Base-by-base conservation (phyloP, 2,329 filamentous ascomycete genomes). In the Cercospora sp. region DNA sequence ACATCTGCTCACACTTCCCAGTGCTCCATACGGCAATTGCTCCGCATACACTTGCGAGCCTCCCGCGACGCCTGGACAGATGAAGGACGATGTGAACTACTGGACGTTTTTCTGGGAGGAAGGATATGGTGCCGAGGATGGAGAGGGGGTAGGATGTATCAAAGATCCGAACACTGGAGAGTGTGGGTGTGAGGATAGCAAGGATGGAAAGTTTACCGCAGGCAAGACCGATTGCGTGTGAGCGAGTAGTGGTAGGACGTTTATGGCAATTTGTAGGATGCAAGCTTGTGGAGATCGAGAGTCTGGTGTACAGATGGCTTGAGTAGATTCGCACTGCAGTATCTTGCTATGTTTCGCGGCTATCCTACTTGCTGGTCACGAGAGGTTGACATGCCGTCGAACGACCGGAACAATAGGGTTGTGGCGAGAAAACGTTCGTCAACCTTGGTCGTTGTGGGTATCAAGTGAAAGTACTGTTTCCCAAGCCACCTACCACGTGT, bases 21-120 rank as follows among this genome's bases (percentile, higher is more conserved):
- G 62, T n/a, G 79, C 78, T 2, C 82, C 82, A 2, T 85, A 85
- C 72, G 83, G 83, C 1, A 84, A 81, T 4, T 85, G 81, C 74
- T 75, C 69, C 28, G 80, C 80, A 1, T 83, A 82, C 71, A 81
- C 79, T 1, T 82, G 80, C 72, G 70, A 75, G 8, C 70, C 77
- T 5, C 79, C 81, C 0, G 76, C 75, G 0, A 72, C 65, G 9
- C 69, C 72, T 2, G 73, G 77, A 6, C 69, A 82, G 71, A 74
- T 72, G 39, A 72, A 76, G 20, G 51, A 69, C 6, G 71, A 77
- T 18, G 72, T 72, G 0, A 80, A 81, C 68, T 81, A 74, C 71
- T 83, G 81, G 81, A 80, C 79, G 1, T 83, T 83, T 72, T 76
- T 75, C 69, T 75, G 75, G 75, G 73, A 68, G 59, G 74, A 69